Base-by-base conservation (phyloP, 2,329 filamentous ascomycete genomes). In the Arthrobotrys megalospora region DNA sequence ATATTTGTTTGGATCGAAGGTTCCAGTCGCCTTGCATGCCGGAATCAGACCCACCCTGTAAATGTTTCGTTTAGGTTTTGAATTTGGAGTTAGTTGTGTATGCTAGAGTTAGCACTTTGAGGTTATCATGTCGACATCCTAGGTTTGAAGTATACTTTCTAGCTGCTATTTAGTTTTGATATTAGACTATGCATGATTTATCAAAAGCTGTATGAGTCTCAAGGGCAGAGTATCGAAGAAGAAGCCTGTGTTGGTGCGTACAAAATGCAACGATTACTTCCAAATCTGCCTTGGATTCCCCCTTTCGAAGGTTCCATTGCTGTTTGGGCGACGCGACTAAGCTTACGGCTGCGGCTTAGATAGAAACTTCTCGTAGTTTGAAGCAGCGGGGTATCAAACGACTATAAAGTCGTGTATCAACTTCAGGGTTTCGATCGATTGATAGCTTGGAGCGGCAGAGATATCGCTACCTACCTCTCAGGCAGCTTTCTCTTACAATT, bases 201-300 rank as follows among this genome's bases (percentile, higher is more conserved):
- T n/a, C n/a, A n/a, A n/a, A n/a, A n/a, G n/a, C 5, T 5, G 24
- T 28, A 28, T 28, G 24, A 28, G 2, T 28, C 2, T 28, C 24
- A 28, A 28, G 24, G 24, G 5, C 24, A 28, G 24, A 28, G 5
- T 28, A 5, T 28, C 11, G 12, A 34, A 32, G 32, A 3, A 34
- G 1, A 14, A n/a, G 12, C 6, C 45, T 48, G 55, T n/a, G 55
- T 60, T 60, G 55, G 7, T 10, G 24, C 55, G 10, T 7, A 14
- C 11, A 60, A 28, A 60, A 60, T 60, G 36, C 55, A 60, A 60
- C 55, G 43, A 19, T 3, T 28, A 14, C 45, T 3, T 10, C 19
- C 3, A n/a, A 60, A 43, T 60, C 55, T 41, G 55, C 55, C 55
- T 60, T 60, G 55, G 55, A 60, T 43, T 60, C 12, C 55, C 55